Evolutionary conservation across 306 rosid genomes (phyloP), one percentile per base, ranked within the genome.

Genomic region (Lithocarpus polystachyus): DNA sequence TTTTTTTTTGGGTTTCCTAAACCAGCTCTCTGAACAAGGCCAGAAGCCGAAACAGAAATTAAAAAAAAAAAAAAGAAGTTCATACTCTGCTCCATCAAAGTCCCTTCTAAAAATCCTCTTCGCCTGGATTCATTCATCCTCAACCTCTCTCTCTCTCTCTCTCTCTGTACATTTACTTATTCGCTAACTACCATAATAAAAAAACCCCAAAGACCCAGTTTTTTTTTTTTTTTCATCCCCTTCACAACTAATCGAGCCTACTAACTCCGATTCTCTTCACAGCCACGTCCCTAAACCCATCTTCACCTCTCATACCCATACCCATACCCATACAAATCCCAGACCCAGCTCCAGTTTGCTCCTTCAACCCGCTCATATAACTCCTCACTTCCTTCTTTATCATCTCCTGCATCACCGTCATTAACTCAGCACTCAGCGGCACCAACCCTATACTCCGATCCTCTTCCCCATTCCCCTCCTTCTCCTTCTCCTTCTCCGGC

Each of bases 371-470:
- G 53, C 81, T 85, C 96, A 96, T 93, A 68, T 96, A 96, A 76
- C 74, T 93, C 81, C 92, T 88, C 91, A 96, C 99, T 82, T 96
- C 99, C 37, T 73, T 84, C 81, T 80, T 88, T 80, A 96, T 93
- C 99, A 96, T 96, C n/a, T 92, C 98, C 78, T 96, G 98, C 96
- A 96, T 90, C 89, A 91, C 97, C 55, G 67, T 84, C 77, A 93
- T 23, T 64, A 96, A 80, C 86, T 93, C 98, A 3, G 76, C 76
- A 22, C 87, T 88, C 43, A 91, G 89, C 12, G 87, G 79, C 43
- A 78, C 94, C 0, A 77, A 55, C 59, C 74, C 89, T 5, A 82
- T 55, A 3, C 29, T 17, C 68, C 67, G 68, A 43, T 80, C 85
- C 3, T 37, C 29, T 67, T 56, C 23, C 40, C 68, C 45, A 59